Evolutionary conservation across 1,139 yeast genomes (phyloP).

Genomic region (Hansenula anomala): DNA sequence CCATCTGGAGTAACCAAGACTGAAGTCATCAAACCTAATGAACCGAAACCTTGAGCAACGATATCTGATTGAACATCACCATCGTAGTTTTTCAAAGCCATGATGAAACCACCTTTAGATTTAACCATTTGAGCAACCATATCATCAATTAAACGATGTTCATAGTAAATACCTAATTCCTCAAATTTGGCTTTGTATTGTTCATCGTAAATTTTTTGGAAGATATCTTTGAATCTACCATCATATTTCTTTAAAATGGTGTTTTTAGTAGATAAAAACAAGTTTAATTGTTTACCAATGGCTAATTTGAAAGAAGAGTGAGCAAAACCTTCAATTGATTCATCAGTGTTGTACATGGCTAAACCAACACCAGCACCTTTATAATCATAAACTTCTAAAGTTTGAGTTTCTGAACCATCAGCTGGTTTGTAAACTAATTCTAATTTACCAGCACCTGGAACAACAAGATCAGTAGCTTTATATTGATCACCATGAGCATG

Average conservation of each 20-base stretch:
- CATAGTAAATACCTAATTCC: slow-evolving; percentile 81
- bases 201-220: slow-evolving; percentile 71
- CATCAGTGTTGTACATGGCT: slow-evolving; percentile 94
- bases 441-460: slow-evolving; percentile 76
- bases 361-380: slow-evolving; percentile 79
- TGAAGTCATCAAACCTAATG: slow-evolving; percentile 94
- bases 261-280: slow-evolving; percentile 87
- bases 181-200: slow-evolving; percentile 72
- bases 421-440: slow-evolving; percentile 75
- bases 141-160: slow-evolving; percentile 93
- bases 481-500: slow-evolving; percentile 98
- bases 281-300: slow-evolving; percentile 66
- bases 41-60: slow-evolving; percentile 97
- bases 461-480: slow-evolving; percentile 81
- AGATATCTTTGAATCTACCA: slow-evolving; percentile 91
- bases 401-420: slow-evolving; percentile 54
- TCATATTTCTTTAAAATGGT: slow-evolving; percentile 91
- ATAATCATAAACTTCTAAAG: slow-evolving; percentile 65
- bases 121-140: slow-evolving; percentile 99
- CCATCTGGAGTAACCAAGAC: slow-evolving; percentile 94
- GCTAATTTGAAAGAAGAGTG: slow-evolving; percentile 90
- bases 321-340: slow-evolving; percentile 86
- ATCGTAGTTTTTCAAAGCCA: slow-evolving; percentile 95
- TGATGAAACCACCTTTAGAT: slow-evolving; percentile 89
- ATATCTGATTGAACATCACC: slow-evolving; percentile 97